These are phyloP conservation scores for Globisporangium perplexum DNA, from an alignment of 352 stramenopile genomes.

Conservation along the genomic window DNA sequence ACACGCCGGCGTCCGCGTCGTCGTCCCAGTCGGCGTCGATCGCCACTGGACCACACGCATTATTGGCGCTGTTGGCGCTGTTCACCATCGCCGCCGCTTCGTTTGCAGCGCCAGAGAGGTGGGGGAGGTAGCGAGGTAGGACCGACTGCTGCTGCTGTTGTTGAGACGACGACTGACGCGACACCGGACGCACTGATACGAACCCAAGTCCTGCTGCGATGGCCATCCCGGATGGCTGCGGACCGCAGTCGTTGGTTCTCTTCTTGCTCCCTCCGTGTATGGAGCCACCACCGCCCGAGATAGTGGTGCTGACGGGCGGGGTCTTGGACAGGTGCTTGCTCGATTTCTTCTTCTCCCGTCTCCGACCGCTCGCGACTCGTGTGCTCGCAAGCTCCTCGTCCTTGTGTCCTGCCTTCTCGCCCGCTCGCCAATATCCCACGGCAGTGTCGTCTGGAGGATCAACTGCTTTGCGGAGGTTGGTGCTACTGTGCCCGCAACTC, in stretches of 20 bases:
- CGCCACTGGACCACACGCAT: neutral
- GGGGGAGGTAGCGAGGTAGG: conserved; percentile 36
- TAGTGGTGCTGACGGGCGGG: neutral
- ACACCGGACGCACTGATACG: conserved; percentile 36
- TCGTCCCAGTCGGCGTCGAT: conserved; percentile 21
- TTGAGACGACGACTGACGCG: conserved; percentile 28
- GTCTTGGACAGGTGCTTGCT: conserved; percentile 38
- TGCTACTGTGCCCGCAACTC: conserved; percentile 25
- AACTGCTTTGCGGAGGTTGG: conserved; percentile 25
- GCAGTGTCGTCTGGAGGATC: conserved; percentile 24
- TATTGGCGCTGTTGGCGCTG: neutral
- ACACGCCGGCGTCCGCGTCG: conserved; percentile 23
- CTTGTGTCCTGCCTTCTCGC: conserved; percentile 14
- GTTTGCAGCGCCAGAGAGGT: conserved; percentile 22
- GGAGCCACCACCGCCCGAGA: neutral
- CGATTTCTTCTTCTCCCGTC: conserved; percentile 31
- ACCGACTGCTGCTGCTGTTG: conserved; percentile 22
- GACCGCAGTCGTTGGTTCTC: conserved; percentile 15
- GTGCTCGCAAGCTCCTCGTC: conserved; percentile 28
- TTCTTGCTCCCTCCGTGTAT: conserved; percentile 29
- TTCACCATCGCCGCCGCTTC: conserved; percentile 16
- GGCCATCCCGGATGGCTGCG: conserved; percentile 10
- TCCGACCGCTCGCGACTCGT: conserved; percentile 21
- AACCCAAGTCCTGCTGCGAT: conserved; percentile 18
- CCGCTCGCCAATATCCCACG: conserved; percentile 8